Base-by-base conservation (phyloP, 2,329 filamentous ascomycete species). In the Akanthomyces muscarius region DNA sequence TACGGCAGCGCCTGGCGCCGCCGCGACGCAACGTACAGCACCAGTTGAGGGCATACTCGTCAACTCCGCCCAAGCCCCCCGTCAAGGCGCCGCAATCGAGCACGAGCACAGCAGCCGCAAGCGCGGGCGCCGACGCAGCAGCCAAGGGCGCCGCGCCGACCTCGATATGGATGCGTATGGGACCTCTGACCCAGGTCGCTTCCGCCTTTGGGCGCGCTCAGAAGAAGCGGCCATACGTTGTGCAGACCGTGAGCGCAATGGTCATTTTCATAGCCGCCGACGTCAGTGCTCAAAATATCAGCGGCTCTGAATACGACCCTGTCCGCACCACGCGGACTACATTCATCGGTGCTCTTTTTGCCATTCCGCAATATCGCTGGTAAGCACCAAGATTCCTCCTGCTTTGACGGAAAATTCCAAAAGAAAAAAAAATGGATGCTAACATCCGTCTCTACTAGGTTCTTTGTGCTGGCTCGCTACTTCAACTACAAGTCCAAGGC, bases 291-390 rank as follows among this genome's bases (percentile, higher is more conserved):
- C 92, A 96, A 77, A 80, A 82, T 63, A 86, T 96, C 66, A 76
- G 78, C 64, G 81, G 80, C 25, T 80, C 81, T 67, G 79, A 81
- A 4, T 93, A 95, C 71, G 88, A 92, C 71, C 83, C 86, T 4
- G 76, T 78, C 63, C 82, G 92, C 51, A 94, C 91, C 0, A 72
- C 84, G 62, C 82, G 92, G 59, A 88, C 91, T 63, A 75, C 97
- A 70, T 72, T 86, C 3, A 94, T 97, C 63, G 92, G 92, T 4
- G 86, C 84, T 2, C 77, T 89, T 54, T 85, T 84, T 13, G 87
- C 89, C 21, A 90, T 97, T 64, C 93, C 93, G 0, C 85, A 84
- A 52, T 97, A 93, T 73, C 85, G 86, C 69, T 97, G 92, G 92
- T 96, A 81, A 66, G 82, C 70, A 8, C 18, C 41, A 33, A 16